These are phyloP conservation scores for Aaosphaeria pasadenensis DNA, from an alignment of 2,329 filamentous ascomycete genomes.

Conservation along the genomic window DNA sequence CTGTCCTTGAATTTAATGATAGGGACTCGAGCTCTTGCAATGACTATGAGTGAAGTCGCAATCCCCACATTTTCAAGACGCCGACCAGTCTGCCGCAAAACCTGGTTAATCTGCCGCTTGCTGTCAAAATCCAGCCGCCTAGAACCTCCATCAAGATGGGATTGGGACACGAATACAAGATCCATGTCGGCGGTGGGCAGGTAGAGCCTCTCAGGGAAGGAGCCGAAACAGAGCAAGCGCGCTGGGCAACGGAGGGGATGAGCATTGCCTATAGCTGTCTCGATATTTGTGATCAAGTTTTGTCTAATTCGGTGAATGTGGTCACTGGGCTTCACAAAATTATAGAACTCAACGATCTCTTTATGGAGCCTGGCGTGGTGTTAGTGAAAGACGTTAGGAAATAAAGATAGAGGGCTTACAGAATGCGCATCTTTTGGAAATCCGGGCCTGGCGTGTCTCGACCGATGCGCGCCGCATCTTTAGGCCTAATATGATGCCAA, in stretches of 20 bases:
- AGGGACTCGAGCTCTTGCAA: constrained; percentile 77
- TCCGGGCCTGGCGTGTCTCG: too few relatives aligned
- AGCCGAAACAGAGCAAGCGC: constrained; percentile 78
- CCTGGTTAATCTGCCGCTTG: constrained; percentile 50
- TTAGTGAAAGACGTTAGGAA: neutral
- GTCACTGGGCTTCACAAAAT: constrained; percentile 72
- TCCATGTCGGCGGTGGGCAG: constrained; percentile 88
- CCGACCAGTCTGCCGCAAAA: constrained; percentile 60
- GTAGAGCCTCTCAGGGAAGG: constrained; percentile 79
- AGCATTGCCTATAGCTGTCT: constrained; percentile 50
- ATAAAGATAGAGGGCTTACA: too few relatives aligned
- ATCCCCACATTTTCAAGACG: constrained; percentile 57
- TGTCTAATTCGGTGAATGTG: constrained; percentile 76
- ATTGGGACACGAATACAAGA: constrained; percentile 73
- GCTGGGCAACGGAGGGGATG: constrained; percentile 41
- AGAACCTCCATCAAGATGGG: constrained; percentile 53
- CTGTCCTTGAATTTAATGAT: constrained; percentile 87
- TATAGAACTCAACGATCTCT: constrained; percentile 85
- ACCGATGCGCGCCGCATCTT: too few relatives aligned
- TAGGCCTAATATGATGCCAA: neutral
- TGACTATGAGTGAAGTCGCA: constrained; percentile 61
- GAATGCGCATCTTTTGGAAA: too few relatives aligned
- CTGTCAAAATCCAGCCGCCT: constrained; percentile 19
- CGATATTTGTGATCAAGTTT: constrained; percentile 69
- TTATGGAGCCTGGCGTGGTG: constrained; percentile 69